phyloP scores from a whole-genome alignment of 257 asterid genomes.

The Gentiana dahurica region DNA sequence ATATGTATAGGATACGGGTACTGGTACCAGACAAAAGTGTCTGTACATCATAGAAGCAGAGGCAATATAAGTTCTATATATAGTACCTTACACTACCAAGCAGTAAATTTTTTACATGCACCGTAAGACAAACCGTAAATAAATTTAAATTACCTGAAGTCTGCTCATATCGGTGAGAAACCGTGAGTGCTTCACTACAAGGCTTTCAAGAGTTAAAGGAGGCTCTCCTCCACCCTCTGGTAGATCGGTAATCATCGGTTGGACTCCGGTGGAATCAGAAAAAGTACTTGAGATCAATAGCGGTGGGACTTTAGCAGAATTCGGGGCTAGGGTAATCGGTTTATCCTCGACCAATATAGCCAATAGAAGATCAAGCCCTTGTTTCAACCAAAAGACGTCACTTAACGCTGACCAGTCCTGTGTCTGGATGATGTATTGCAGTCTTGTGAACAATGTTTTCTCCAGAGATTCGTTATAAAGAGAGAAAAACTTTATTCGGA shows the following conservation, averaged over 20 bases:
- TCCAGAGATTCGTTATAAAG: slow-evolving; percentile 88
- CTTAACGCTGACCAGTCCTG: slow-evolving; percentile 99
- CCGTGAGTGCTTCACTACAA: slow-evolving; percentile 72
- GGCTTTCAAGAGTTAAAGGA: slow-evolving; percentile 71
- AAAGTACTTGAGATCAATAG: slow-evolving; percentile 39
- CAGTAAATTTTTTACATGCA: too few relatives aligned
- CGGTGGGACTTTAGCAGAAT: slow-evolving; percentile 89
- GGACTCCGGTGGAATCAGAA: slow-evolving; percentile 52
- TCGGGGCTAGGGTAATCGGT: slow-evolving; percentile 91
- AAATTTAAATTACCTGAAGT: slow-evolving; percentile 53
- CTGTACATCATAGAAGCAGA: too few relatives aligned
- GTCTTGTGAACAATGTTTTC: slow-evolving; percentile 76
- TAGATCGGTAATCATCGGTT: slow-evolving; percentile 69
- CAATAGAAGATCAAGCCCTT: slow-evolving; percentile 98
- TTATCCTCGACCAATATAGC: slow-evolving; percentile 91
- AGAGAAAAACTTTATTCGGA: slow-evolving; percentile 68
- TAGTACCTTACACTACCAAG: too few relatives aligned
- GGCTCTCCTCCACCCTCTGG: slow-evolving; percentile 71
- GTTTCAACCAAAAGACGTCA: slow-evolving; percentile 98
- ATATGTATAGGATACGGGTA: too few relatives aligned
- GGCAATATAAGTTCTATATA: too few relatives aligned
- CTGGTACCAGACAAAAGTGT: too few relatives aligned
- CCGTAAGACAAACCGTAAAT: not conserved
- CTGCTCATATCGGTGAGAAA: slow-evolving; percentile 83
- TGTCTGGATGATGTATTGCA: slow-evolving; percentile 83